Base-by-base conservation (phyloP, 495 filamentous ascomycete genomes). In the Hypoxylon rickii region DNA sequence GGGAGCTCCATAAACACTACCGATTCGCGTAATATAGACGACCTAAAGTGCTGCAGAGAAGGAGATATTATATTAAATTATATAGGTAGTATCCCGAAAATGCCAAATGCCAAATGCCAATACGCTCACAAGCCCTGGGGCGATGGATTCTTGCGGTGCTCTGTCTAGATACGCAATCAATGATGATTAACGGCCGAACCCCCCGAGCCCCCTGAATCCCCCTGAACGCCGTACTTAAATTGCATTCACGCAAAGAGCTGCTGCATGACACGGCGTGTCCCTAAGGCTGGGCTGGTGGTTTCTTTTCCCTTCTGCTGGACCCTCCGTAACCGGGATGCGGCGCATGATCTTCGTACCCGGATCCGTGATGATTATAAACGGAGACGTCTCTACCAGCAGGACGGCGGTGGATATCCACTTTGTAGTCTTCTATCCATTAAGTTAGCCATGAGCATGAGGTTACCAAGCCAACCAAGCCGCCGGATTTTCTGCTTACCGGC, bases 351-450 rank as follows among this genome's bases (percentile, higher is more conserved):
- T 63, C 52, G 37, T 57, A 53, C 7, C 47, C 43, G 18, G 48
- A 13, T 8, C 37, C 18, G 18, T 46, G 33, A 29, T 63, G 36
- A 34, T 57, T 57, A 12, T 41, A 49, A 22, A 63, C 18, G 8
- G 52, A 34, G 15, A 63, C 48, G 19, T 17, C n/a, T n/a, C n/a
- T n/a, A n/a, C n/a, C n/a, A n/a, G n/a, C 18, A 8, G 26, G 11
- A 18, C 59, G 52, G 17, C 11, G 38, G 18, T 7, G 0, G 7
- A 16, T 7, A 10, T 57, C 43, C 15, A 53, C 48, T 20, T 41
- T 51, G 44, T 40, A 63, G 16, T 41, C 20, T 1, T 16, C 59
- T 63, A 34, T 49, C 11, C 7, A 26, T 38, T 7, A 44, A 34
- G n/a, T 63, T 49, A 63, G 59, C 15, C 34, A 21, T 11, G 1